A percentile compares a stretch with the other conserved stretches of the same genome.
Conservation (phyloP, 768 basidiomycete species). For the Pleurotus giganteus region DNA sequence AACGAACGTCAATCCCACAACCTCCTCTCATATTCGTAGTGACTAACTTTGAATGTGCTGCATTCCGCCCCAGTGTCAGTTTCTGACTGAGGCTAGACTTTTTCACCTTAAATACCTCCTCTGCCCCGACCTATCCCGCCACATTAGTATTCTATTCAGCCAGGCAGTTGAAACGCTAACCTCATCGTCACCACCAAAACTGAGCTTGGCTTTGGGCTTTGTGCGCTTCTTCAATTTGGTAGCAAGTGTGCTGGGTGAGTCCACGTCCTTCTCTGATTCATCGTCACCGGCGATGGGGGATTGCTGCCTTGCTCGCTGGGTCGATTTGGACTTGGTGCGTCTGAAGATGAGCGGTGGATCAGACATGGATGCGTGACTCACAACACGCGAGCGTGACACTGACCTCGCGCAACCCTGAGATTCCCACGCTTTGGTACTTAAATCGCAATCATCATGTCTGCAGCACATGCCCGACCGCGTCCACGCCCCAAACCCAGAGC, state of each 20-base stretch:
- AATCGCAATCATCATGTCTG: conserved; percentile 28
- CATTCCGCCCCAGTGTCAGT: conserved; percentile 52
- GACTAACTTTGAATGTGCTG: conserved; percentile 35
- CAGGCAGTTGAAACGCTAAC: conserved; percentile 34
- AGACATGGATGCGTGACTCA: conserved; percentile 28
- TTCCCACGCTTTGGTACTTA: conserved; percentile 40
- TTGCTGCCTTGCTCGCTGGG: conserved; percentile 36
- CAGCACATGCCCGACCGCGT: conserved; percentile 28
- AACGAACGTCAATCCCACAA: background rate
- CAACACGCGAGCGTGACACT: conserved; percentile 26
- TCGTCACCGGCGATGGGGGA: conserved; percentile 35
- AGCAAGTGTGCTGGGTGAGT: conserved; percentile 60
- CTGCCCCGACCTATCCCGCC: conserved; percentile 47
- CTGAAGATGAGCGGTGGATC: conserved; percentile 50
- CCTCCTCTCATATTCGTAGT: background rate
- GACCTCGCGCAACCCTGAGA: conserved; percentile 21
- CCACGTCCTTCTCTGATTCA: conserved; percentile 31
- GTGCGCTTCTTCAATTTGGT: conserved; percentile 71
- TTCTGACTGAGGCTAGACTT: conserved; percentile 77
- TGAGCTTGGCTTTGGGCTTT: conserved; percentile 67
- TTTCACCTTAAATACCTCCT: conserved; percentile 74
- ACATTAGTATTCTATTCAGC: conserved; percentile 24
- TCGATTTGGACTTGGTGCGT: conserved; percentile 41
- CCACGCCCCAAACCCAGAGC: conserved; percentile 52
- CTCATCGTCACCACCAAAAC: conserved; percentile 74